Evolutionary conservation across 768 basidiomycete genomes (phyloP), one percentile per base, ranked within the genome.

Genomic region (Mycena maculata): DNA sequence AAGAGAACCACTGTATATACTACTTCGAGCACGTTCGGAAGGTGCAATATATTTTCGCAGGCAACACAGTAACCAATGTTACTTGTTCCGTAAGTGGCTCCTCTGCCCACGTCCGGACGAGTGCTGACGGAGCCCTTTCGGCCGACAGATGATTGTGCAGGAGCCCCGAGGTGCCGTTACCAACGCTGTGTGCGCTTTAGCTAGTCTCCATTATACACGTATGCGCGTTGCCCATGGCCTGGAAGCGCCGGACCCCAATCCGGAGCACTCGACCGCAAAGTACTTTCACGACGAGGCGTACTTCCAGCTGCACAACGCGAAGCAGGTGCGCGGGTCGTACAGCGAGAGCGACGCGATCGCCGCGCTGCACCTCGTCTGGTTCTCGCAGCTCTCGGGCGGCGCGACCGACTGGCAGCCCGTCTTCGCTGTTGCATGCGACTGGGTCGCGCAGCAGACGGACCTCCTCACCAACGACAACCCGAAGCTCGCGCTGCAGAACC

Each of bases 21-120:
- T 94, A 93, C 77, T 93, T 94, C 75, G 86, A 87, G 57, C 84
- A 90, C 65, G 89, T 93, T 66, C 87, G 87, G 23, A 86, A 86
- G 70, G 79, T 89, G 63, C 89, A 92, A 72, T 89, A 87, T 70
- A 82, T 87, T 42, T 92, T 92, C 74, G 84, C 87, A 39, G 86
- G 87, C 13, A 88, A 88, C 64, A 76, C 84, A 10, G 83, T 91
- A 57, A 86, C 88, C 31, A 87, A 90, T 57, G 82, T 88, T 62
- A 88, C 90, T 67, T 89, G 89, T 74, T 83, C 85, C 54, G 92
- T 92, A 76, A 81, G 90, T 75, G 57, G n/a, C 45, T 56, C n/a
- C 44, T 28, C 45, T 31, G 27, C 16, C 3, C 13, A 15, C n/a
- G 16, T 49, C 28, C 18, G 1, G 15, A 15, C 41, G 36, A 22